Conservation (phyloP, 2,329 filamentous ascomycete species). For the Fusarium sp. region DNA sequence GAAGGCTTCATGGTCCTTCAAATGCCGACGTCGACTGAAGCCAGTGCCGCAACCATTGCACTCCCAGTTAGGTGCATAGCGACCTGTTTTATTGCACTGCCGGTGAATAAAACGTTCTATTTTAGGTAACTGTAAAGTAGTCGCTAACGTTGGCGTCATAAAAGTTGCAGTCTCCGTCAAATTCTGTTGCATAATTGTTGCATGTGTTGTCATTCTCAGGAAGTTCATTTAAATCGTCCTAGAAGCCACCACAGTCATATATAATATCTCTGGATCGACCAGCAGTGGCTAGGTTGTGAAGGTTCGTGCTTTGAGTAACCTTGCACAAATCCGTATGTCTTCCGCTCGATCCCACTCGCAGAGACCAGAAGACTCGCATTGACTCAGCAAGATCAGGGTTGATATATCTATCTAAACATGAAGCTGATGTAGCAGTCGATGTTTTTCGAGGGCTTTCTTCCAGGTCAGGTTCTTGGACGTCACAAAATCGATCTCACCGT, state of each 20-base stretch:
- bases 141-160: neutral
- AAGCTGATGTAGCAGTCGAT: neutral
- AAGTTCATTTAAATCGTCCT: neutral
- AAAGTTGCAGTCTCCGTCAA: neutral
- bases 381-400: neutral
- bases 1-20: neutral
- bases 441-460: neutral
- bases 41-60: neutral
- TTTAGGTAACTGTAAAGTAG: too few species aligned
- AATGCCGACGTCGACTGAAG: neutral
- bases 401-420: constrained; percentile 12
- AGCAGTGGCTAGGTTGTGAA: neutral
- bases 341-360: neutral
- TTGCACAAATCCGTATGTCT: neutral
- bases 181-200: neutral
- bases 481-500: neutral
- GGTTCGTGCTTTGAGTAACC: neutral
- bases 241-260: neutral
- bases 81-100: too few species aligned
- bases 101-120: too few species aligned
- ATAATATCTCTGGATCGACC: neutral
- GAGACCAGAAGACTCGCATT: neutral
- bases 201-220: neutral
- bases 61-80: neutral
- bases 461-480: neutral